phyloP scores from a whole-genome alignment of 179 eudicot species.

The Spinacia oleracea region DNA sequence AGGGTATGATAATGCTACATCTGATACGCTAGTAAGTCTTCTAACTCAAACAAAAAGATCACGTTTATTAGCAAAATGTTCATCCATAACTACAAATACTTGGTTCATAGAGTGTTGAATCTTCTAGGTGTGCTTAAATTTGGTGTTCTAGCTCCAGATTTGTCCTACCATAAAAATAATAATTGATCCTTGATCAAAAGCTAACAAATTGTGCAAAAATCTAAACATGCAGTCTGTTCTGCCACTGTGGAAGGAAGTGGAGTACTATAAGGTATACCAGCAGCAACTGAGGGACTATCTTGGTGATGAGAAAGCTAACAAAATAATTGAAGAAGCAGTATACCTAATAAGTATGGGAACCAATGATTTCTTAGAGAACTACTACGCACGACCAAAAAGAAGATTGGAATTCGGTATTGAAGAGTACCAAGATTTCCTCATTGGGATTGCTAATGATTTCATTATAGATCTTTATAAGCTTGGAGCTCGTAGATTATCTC shows the following conservation, averaged over 20 bases:
- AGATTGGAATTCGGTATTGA: slow-evolving; percentile 40
- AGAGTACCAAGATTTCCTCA: slow-evolving; percentile 49
- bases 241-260: slow-evolving; percentile 69
- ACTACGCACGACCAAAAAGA: slow-evolving; percentile 44
- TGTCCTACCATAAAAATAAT: too few species aligned
- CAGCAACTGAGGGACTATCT: slow-evolving; percentile 42
- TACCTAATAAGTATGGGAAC: slow-evolving; percentile 71
- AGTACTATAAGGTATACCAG: slow-evolving; percentile 62
- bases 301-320: slow-evolving; percentile 44
- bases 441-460: slow-evolving; percentile 47
- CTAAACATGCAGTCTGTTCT: slow-evolving; percentile 57
- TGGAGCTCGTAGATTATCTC: slow-evolving; percentile 66
- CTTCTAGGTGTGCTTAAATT: not conserved
- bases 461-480: slow-evolving; percentile 41
- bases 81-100: not conserved
- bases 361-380: slow-evolving; percentile 73
- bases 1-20: slow-evolving; percentile 39
- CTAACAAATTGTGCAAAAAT: slow-evolving; percentile 6
- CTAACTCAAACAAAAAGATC: not conserved
- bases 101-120: not conserved
- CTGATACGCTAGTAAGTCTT: slow-evolving; percentile 36
- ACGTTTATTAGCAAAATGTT: not conserved
- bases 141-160: not conserved
- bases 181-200: too few species aligned
- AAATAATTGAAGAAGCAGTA: slow-evolving; percentile 45